Base-by-base conservation (phyloP, 371 early-diverging fungal species). In the Coemansia sp. region DNA sequence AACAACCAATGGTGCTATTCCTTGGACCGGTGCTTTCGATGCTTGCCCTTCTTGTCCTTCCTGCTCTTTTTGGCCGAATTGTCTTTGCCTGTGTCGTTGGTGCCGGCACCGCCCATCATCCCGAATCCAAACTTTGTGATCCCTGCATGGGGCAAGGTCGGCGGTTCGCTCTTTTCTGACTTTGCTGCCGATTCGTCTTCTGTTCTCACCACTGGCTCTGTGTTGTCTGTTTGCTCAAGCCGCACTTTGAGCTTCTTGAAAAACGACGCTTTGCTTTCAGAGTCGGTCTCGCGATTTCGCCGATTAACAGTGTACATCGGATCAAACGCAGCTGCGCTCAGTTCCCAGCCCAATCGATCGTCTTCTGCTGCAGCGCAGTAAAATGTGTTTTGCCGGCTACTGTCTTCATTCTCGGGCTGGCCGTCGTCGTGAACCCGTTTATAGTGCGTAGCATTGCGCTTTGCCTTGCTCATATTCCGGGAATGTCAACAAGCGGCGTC, bases 221-320 rank as follows among this genome's bases (percentile, higher is more conserved):
- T 30, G 10, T n/a, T 14, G 8, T 38, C 42, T 36, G n/a, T 39
- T 5, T 36, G 11, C 20, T 16, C 14, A 2, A 42, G 7, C 5
- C 65, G 42, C 38, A 34, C 45, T 50, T 59, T 65, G 8, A 75
- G 71, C 45, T 59, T 61, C 14, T 75, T 66, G 34, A 70, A 66
- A 35, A 75, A 75, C 49, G 67, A 57, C 6, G 58, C 63, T 36
- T 62, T 65, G 42, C 56, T 58, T 9, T 42, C 32, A 0, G 55
- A 57, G 30, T 70, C 55, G 32, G 58, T 38, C 47, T 70, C 75
- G 26, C 47, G 57, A 35, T 62, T 55, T 31, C 71, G 61, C 47
- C 75, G 41, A 5, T 42, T 35, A 9, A 75, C 58, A 4, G 75
- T 75, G 67, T 66, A 75, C 71, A 75, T 70, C 3, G 75, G 75